Conservation (phyloP, 1,284 basidiomycete genomes). For the Ganoderma resinaceum region DNA sequence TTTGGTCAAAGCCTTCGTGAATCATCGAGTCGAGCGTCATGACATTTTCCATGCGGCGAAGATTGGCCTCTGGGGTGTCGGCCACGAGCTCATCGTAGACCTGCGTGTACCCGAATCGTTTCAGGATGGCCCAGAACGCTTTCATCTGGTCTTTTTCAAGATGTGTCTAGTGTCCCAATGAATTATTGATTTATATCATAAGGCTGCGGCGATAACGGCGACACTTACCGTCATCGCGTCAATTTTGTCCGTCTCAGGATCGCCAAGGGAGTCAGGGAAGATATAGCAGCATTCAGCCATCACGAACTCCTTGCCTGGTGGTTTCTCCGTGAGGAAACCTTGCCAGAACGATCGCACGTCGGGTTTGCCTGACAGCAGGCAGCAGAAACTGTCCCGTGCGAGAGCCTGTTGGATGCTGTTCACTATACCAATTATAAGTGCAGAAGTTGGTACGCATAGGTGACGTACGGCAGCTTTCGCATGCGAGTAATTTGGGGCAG, state of each 20-base stretch:
- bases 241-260: background rate
- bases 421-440: background rate
- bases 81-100: background rate
- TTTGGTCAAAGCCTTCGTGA: conserved; percentile 35
- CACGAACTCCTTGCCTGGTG: background rate
- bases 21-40: conserved; percentile 35
- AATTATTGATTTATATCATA: background rate
- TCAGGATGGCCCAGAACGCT: background rate
- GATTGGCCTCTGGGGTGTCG: background rate
- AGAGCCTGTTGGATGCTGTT: background rate
- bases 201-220: background rate
- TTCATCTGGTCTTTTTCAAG: background rate
- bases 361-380: background rate
- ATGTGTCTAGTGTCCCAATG: background rate
- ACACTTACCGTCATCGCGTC: background rate
- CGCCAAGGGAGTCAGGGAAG: background rate
- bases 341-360: background rate
- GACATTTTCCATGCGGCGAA: conserved; percentile 42
- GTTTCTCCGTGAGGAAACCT: background rate
- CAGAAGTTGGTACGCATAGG: background rate
- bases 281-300: background rate
- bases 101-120: background rate
- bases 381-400: background rate
- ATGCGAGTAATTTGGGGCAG: background rate
- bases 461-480: background rate